Base-by-base conservation (phyloP, 805 yeast species). In the Ogataea allantospora region DNA sequence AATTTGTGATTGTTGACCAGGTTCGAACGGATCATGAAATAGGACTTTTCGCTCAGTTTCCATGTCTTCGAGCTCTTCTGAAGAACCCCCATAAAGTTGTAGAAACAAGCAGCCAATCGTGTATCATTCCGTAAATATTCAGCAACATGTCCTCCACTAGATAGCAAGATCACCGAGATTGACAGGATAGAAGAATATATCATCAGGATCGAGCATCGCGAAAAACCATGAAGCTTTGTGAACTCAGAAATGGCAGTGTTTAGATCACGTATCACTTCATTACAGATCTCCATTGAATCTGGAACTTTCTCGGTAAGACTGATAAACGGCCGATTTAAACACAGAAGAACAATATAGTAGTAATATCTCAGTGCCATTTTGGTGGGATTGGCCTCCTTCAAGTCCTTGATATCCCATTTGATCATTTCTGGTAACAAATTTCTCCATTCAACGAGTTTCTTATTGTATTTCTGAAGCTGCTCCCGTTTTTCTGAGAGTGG, bases 251-350 rank as follows among this genome's bases (percentile, higher is more conserved):
- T 60, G 0, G 71, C 67, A 11, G 52, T 55, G 40, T 64, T 60
- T 27, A 73, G 51, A 36, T 71, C 77, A 12, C 61, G 65, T 14
- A 73, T 70, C 0, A 67, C 70, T 15, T 58, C 60, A 3, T 56
- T 36, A 38, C 75, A 68, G 6, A 70, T 60, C 16, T 33, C 18
- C 12, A 36, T 21, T 6, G 51, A 27, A 21, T 32, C 21, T 9
- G 25, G 30, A 9, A 18, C 43, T 49, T 16, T 46, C 45, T 20
- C 37, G 24, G 24, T 11, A 6, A 67, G 50, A 3, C 75, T 78
- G 27, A 77, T 68, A 48, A 78, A 78, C 2, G 83, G 83, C 27
- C 80, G 63, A 50, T 78, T 78, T 35, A 78, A 66, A 40, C 83
- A 77, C n/a, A 79, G 60, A 12, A 73, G 56, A 2, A 77, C 70